Conservation (phyloP, 1,284 basidiomycete species). For the Amylostereum chailletii region DNA sequence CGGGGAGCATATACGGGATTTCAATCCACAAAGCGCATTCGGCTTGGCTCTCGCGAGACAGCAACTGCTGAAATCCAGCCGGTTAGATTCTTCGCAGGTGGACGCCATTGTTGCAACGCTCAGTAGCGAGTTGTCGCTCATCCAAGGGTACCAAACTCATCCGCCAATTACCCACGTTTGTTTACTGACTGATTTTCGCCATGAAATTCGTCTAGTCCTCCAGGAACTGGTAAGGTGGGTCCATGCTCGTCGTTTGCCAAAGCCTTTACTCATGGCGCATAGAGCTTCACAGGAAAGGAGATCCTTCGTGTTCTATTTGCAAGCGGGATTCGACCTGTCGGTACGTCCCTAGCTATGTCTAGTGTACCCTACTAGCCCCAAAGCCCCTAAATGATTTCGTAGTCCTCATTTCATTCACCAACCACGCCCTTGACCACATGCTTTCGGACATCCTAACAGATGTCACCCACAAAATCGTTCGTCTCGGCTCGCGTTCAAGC, state of each 20-base stretch:
- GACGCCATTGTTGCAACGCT: conserved; percentile 11
- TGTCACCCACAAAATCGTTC: conserved; percentile 11
- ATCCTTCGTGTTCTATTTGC: conserved; percentile 14
- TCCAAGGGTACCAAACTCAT: conserved; percentile 11
- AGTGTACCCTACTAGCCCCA: too few species aligned
- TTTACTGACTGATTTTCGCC: too few species aligned
- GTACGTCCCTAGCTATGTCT: conserved; percentile 1
- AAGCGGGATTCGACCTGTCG: conserved; percentile 11
- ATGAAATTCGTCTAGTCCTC: conserved; percentile 7
- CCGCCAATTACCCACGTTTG: too few species aligned
- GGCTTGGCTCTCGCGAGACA: conserved; percentile 12
- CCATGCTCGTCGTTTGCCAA: neutral
- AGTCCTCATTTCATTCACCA: conserved; percentile 15
- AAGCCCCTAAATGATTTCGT: too few species aligned
- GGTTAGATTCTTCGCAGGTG: conserved; percentile 11
- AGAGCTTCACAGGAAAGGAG: conserved; percentile 15
- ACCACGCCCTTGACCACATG: conserved; percentile 15
- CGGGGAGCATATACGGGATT: conserved; percentile 12
- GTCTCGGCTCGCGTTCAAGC: conserved; percentile 8
- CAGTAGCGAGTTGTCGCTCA: conserved; percentile 9
- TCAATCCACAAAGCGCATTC: conserved; percentile 11
- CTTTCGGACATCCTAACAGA: conserved; percentile 9
- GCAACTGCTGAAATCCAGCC: conserved; percentile 6
- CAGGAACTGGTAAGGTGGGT: conserved; percentile 14
- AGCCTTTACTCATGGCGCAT: neutral